Evolutionary conservation across 495 filamentous ascomycete genomes (phyloP), one percentile per base, ranked within the genome.

Genomic region (Filosporella fistucella): DNA sequence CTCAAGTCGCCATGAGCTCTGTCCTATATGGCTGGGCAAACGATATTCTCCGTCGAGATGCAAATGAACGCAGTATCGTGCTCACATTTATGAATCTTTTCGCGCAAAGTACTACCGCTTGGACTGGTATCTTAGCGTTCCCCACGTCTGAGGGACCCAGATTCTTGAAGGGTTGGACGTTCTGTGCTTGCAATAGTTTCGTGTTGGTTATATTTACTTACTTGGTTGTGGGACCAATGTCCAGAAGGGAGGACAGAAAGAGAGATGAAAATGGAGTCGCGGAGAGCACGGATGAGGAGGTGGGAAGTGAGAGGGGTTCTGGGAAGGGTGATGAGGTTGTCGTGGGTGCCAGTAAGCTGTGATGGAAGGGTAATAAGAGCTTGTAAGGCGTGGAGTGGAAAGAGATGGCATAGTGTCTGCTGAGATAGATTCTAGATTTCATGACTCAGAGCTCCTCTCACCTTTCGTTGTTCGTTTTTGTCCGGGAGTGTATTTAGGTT

Each of bases 81-180:
- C 58, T 66, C 3, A 66, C 45, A 7, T 42, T 63, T 12, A 71
- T 73, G 68, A 71, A 69, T 34, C 54, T 64, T 51, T 62, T 73
- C 59, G 67, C 66, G 1, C 66, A 66, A 32, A 64, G 66, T 8
- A 42, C 70, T 9, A 67, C 66, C 40, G 66, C 66, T 1, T 73
- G 69, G 68, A 51, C 52, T 1, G 36, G 47, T 1, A 22, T 62
- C 16, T 36, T 63, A 14, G 55, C 49, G 1, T 63, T 59, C 32
- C 49, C 49, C 28, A 61, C 55, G 6, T 42, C 38, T 5, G 51
- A 63, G 34, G 51, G 26, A 12, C 60, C 58, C 17, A 40, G 51
- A 22, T 63, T 63, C 41, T 40, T 41, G 26, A 51, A 61, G 10
- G 60, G 60, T 14, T 61, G 53, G 36, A 33, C 49, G 22, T 51